A percentile compares a stretch with the other conserved stretches of the same genome.
Conservation (phyloP, 352 stramenopile genomes). For the Pythium sp. region DNA sequence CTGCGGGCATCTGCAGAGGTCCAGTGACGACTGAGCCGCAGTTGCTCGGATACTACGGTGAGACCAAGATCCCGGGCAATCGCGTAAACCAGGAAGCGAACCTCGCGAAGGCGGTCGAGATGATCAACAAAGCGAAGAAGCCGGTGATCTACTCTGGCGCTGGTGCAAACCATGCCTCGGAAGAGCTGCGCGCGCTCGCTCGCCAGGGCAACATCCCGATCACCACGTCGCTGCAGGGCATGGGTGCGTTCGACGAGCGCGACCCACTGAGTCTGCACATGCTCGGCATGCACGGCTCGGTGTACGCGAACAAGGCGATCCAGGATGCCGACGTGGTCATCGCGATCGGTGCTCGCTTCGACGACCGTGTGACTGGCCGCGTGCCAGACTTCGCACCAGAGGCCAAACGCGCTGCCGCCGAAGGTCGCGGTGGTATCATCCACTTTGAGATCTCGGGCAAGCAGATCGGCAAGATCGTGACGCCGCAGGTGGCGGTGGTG, state of each 20-base stretch:
- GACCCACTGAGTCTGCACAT: constrained; percentile 95
- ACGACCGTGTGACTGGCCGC: constrained; percentile 95
- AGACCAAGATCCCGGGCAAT: constrained; percentile 81
- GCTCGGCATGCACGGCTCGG: constrained; percentile 96
- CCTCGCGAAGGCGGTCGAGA: constrained; percentile 61
- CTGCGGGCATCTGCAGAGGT: constrained; percentile 70
- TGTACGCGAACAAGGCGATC: constrained; percentile 96
- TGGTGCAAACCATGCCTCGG: constrained; percentile 81
- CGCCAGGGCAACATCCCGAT: constrained; percentile 94
- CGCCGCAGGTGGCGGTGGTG: constrained; percentile 68
- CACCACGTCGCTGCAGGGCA: constrained; percentile 92
- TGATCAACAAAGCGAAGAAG: constrained; percentile 94
- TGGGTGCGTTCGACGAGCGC: constrained; percentile 93
- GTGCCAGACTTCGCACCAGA: constrained; percentile 92
- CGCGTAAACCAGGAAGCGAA: constrained; percentile 79
- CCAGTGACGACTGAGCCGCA: constrained; percentile 71
- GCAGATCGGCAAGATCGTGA: constrained; percentile 86
- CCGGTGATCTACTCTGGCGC: constrained; percentile 95
- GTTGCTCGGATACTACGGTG: constrained; percentile 82
- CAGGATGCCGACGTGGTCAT: constrained; percentile 95
- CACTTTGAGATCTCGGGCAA: constrained; percentile 94
- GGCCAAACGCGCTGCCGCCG: constrained; percentile 85
- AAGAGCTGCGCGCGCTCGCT: constrained; percentile 90
- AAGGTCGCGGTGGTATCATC: constrained; percentile 93
- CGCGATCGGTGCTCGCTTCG: constrained; percentile 93